Evolutionary conservation across 2,329 filamentous ascomycete species (phyloP).

Genomic region (Colletotrichum caudatum): DNA sequence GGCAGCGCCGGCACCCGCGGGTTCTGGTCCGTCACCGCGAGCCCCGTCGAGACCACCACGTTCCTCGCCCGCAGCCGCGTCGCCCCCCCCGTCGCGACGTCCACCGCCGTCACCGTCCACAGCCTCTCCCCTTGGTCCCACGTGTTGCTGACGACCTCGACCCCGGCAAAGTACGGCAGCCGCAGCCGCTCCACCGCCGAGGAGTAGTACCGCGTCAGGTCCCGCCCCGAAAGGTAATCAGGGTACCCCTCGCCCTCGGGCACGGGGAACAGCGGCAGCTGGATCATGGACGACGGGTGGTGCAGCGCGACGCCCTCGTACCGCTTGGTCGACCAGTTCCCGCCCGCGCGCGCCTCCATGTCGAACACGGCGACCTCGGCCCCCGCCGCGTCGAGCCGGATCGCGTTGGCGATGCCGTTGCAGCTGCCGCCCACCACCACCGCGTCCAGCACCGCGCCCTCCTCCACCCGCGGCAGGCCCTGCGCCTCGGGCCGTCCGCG

Average conservation of each 20-base stretch:
- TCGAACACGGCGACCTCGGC: conserved; percentile 22
- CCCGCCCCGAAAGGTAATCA: neutral
- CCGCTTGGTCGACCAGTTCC: conserved; percentile 26
- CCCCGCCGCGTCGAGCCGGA: conserved; percentile 24
- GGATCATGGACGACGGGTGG: conserved; percentile 25
- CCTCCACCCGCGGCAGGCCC: conserved; percentile 14
- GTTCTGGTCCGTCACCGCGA: conserved; percentile 48
- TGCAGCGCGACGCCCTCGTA: conserved; percentile 29
- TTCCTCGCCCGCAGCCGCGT: conserved; percentile 53
- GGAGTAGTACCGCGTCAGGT: conserved; percentile 16
- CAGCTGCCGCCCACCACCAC: conserved; percentile 33
- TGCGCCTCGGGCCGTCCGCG: conserved; percentile 21
- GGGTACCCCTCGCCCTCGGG: conserved; percentile 15
- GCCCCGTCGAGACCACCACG: conserved; percentile 60
- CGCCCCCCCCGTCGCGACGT: neutral
- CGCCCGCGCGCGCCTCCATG: conserved; percentile 13
- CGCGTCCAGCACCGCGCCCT: conserved; percentile 21
- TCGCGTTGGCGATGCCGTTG: conserved; percentile 32
- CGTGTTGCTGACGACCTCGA: conserved; percentile 4
- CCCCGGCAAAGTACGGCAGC: conserved; percentile 31
- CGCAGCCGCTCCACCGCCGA: conserved; percentile 22
- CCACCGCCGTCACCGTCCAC: conserved; percentile 5
- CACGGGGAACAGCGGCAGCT: conserved; percentile 31
- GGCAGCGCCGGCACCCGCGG: conserved; percentile 55
- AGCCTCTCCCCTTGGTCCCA: conserved; percentile 9